Evolutionary conservation across 345 rosid species (phyloP).

Genomic region (Carallia pectinifolia): DNA sequence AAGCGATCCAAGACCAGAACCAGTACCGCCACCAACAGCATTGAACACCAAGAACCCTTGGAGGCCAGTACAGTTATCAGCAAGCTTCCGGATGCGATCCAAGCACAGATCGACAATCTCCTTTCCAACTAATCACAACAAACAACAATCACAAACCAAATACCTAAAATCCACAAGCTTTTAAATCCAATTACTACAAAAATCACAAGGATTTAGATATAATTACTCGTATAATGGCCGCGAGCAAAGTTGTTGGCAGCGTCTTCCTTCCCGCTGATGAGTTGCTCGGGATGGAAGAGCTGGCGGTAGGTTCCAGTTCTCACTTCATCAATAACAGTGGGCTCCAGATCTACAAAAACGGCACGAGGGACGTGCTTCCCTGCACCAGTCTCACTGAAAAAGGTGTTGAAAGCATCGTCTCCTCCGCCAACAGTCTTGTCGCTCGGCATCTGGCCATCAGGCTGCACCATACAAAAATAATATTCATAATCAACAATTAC

Average conservation of each 20-base stretch:
- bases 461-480: slow-evolving; percentile 1
- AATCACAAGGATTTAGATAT: too few species aligned
- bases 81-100: slow-evolving; percentile 30
- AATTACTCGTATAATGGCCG: slow-evolving; percentile 27
- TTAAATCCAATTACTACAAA: background rate
- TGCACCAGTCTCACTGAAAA: slow-evolving; percentile 28
- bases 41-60: slow-evolving; percentile 28
- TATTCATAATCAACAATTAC: background rate
- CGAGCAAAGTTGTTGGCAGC: slow-evolving; percentile 31
- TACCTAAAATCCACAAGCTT: background rate
- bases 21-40: slow-evolving; percentile 28
- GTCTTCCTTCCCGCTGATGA: slow-evolving; percentile 28
- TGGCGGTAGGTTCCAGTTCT: slow-evolving; percentile 25
- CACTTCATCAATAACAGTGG: slow-evolving; percentile 27
- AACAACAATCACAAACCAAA: background rate
- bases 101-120: slow-evolving; percentile 30
- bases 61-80: slow-evolving; percentile 30
- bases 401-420: slow-evolving; percentile 28
- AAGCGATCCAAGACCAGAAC: slow-evolving; percentile 25
- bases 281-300: slow-evolving; percentile 28
- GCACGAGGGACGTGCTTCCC: slow-evolving; percentile 31
- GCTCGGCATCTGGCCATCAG: slow-evolving; percentile 30
- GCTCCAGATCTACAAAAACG: slow-evolving; percentile 26
- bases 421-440: slow-evolving; percentile 29
- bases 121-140: slow-evolving; percentile 17